A percentile compares a stretch with the other conserved stretches of the same genome.
Evolutionary conservation across 257 asterid species (phyloP).

Genomic region (Solanum boliviense): DNA sequence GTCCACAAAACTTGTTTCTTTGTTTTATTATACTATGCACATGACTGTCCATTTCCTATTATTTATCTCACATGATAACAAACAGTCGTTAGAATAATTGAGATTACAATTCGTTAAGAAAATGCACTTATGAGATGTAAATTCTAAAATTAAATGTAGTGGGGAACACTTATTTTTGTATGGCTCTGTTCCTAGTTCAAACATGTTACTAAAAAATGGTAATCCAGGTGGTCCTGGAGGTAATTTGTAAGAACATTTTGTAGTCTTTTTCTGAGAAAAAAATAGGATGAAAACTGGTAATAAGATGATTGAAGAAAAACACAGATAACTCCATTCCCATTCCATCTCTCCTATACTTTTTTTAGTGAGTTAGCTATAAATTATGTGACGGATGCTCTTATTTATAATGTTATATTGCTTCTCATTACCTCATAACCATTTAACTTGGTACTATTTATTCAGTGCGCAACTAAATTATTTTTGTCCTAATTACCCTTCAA

Average conservation of each 20-base stretch:
- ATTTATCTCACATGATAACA: not conserved
- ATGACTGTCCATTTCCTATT: not conserved
- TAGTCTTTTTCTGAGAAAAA: not conserved
- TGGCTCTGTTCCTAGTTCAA: conserved; percentile 14
- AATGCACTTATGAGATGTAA: not conserved
- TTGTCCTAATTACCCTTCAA: no score
- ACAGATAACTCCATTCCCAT: conserved; percentile 14
- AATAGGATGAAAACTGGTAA: not conserved
- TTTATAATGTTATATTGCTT: not conserved
- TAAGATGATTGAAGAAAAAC: not conserved
- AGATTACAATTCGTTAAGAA: no score
- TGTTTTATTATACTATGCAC: no score
- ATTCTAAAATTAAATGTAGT: no score
- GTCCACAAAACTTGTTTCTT: not conserved
- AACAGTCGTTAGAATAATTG: not conserved
- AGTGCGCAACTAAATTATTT: no score
- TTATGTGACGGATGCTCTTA: not conserved
- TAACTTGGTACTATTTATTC: not conserved
- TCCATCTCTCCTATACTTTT: not conserved
- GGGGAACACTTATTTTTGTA: not conserved
- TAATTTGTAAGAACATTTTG: not conserved
- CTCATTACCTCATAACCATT: not conserved
- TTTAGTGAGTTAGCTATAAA: not conserved
- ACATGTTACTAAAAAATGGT: not conserved
- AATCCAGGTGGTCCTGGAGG: not conserved